phyloP scores from a whole-genome alignment of 2,329 filamentous ascomycete genomes.

The Colletotrichum sidae region DNA sequence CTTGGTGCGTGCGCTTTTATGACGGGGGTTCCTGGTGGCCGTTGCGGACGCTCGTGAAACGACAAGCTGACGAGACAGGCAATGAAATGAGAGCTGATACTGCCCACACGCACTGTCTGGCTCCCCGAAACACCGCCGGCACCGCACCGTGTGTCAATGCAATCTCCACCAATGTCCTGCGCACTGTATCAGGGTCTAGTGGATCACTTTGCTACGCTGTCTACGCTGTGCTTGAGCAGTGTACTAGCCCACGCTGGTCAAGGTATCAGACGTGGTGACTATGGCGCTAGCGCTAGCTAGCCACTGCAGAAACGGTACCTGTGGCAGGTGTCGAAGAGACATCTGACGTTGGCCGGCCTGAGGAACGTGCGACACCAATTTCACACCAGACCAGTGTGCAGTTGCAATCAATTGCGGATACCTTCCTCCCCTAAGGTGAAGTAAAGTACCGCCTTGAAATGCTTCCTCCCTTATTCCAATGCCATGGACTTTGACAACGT shows the following conservation, averaged over 20 bases:
- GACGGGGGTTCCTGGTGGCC: slow-evolving; percentile 32
- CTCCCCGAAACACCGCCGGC: accelerated
- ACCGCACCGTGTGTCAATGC: not conserved
- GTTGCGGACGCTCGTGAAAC: slow-evolving; percentile 37
- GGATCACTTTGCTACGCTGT: not conserved
- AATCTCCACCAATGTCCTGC: slow-evolving; percentile 9
- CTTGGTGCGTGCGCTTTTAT: slow-evolving; percentile 23
- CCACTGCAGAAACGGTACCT: slow-evolving; percentile 34
- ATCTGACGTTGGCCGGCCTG: slow-evolving; percentile 33
- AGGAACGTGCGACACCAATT: slow-evolving; percentile 21
- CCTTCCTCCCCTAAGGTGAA: not conserved
- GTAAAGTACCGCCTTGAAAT: not conserved
- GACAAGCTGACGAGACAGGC: slow-evolving; percentile 31
- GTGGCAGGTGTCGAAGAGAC: slow-evolving; percentile 37
- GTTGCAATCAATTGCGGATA: slow-evolving; percentile 16
- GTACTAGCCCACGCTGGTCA: slow-evolving; percentile 25
- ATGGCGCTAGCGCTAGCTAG: slow-evolving; percentile 26
- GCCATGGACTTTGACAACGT: too few species aligned
- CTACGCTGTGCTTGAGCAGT: not conserved
- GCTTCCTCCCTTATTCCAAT: too few species aligned
- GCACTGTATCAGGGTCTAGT: slow-evolving; percentile 33
- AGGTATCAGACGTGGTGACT: slow-evolving; percentile 20
- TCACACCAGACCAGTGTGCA: slow-evolving; percentile 1
- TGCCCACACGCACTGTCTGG: slow-evolving; percentile 16
- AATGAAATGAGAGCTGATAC: slow-evolving; percentile 30